Conservation (phyloP, 176 grass and related monocot species). For the Raddia guianensis region DNA sequence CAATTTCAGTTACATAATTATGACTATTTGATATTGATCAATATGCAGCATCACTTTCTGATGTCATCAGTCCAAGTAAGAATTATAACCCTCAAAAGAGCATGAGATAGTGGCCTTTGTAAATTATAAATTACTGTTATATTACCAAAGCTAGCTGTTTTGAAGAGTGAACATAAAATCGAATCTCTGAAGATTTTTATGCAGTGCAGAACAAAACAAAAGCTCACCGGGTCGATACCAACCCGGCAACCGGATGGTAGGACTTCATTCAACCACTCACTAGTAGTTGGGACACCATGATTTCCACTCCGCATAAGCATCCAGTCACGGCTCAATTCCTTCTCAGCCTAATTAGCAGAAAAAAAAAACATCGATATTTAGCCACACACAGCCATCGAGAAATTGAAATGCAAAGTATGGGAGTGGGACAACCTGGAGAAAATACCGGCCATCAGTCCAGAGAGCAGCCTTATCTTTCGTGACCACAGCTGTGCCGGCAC, state of each 20-base stretch:
- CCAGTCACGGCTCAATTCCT: constrained; percentile 77
- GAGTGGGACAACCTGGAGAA: constrained; percentile 71
- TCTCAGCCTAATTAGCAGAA: constrained; percentile 67
- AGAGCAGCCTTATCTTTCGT: constrained; percentile 88
- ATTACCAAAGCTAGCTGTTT: not conserved
- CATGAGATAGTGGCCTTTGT: not conserved
- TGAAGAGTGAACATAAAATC: not conserved
- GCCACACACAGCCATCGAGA: not conserved
- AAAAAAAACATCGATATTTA: not conserved
- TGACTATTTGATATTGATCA: not conserved
- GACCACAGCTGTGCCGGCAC: constrained; percentile 94
- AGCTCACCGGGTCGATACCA: constrained; percentile 97
- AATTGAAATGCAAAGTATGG: not conserved
- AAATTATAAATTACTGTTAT: not conserved
- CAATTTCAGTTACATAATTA: not conserved
- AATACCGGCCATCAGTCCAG: constrained; percentile 99
- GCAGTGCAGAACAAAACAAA: constrained; percentile 28
- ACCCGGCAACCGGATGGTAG: constrained; percentile 73
- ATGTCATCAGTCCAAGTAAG: not conserved
- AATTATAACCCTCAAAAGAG: not conserved
- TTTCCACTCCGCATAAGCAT: constrained; percentile 88
- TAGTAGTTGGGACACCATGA: constrained; percentile 77
- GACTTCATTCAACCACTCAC: constrained; percentile 92
- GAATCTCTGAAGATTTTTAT: not conserved
- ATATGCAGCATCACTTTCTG: not conserved